Conservation (phyloP, 2,329 filamentous ascomycete species). For the Helotiales sp. region DNA sequence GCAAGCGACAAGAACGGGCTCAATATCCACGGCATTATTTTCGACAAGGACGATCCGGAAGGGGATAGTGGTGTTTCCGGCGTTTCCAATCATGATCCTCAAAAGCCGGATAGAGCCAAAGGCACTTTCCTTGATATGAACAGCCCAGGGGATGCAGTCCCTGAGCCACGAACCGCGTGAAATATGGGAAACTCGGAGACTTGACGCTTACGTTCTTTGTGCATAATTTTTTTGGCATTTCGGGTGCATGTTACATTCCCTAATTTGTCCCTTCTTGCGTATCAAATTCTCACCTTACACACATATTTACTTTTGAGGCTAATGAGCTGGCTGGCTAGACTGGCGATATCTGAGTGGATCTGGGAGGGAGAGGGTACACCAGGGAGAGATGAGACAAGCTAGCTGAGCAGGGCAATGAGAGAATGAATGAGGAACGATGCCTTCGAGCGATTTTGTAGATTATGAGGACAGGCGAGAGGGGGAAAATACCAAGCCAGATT, state of each 20-base stretch:
- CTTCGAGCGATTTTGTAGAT: neutral
- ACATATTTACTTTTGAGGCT: neutral
- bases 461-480: neutral
- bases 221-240: neutral
- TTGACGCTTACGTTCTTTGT: neutral
- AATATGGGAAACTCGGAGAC: neutral
- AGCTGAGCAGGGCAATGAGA: neutral
- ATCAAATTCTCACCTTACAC: constrained; percentile 2
- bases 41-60: constrained; percentile 32
- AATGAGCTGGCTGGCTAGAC: neutral
- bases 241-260: neutral
- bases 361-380: neutral
- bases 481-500: constrained; percentile 1
- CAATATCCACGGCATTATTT: constrained; percentile 36
- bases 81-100: constrained; percentile 29
- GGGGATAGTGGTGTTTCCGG: constrained; percentile 36
- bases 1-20: constrained; percentile 34
- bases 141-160: neutral
- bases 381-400: neutral
- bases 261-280: neutral
- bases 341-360: neutral
- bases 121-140: constrained; percentile 17
- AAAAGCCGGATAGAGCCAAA: constrained; percentile 19
- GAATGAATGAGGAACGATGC: neutral
- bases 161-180: constrained; percentile 27